Evolutionary conservation across 106 monocot genomes (phyloP).

Genomic region (Amphibolis antarctica): DNA sequence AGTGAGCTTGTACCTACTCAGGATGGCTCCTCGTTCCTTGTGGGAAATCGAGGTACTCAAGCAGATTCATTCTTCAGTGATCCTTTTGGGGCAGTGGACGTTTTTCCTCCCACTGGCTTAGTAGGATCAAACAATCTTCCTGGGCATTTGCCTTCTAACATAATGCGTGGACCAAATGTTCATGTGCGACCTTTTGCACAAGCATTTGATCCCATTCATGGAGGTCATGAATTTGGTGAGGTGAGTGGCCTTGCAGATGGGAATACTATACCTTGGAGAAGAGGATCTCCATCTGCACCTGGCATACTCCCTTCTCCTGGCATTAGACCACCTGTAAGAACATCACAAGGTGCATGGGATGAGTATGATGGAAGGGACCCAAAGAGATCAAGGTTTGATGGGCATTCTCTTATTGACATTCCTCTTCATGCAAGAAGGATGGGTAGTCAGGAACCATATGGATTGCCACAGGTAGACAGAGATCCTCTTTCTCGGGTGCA

Average conservation of each 20-base stretch:
- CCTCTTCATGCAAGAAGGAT: conserved; percentile 22
- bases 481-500: conserved; percentile 13
- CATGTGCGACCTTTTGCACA: conserved; percentile 23
- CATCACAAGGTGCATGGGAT: conserved; percentile 30
- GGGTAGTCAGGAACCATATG: conserved; percentile 10
- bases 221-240: conserved; percentile 26
- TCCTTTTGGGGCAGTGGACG: conserved; percentile 29
- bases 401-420: conserved; percentile 13
- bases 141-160: conserved; percentile 23
- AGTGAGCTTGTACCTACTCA: conserved; percentile 28
- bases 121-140: conserved; percentile 26
- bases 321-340: conserved; percentile 12
- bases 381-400: conserved; percentile 71
- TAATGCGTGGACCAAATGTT: conserved; percentile 18
- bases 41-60: conserved; percentile 19
- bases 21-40: conserved; percentile 21
- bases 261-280: conserved; percentile 20
- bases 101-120: conserved; percentile 20
- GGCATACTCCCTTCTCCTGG: conserved; percentile 16
- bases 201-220: conserved; percentile 28
- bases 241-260: conserved; percentile 2
- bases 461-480: conserved; percentile 18
- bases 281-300: conserved; percentile 29
- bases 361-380: conserved; percentile 51
- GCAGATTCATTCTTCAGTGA: conserved; percentile 42